These are phyloP conservation scores for Didymella keratinophila DNA, from an alignment of 2,329 filamentous ascomycete species.

Conservation along the genomic window DNA sequence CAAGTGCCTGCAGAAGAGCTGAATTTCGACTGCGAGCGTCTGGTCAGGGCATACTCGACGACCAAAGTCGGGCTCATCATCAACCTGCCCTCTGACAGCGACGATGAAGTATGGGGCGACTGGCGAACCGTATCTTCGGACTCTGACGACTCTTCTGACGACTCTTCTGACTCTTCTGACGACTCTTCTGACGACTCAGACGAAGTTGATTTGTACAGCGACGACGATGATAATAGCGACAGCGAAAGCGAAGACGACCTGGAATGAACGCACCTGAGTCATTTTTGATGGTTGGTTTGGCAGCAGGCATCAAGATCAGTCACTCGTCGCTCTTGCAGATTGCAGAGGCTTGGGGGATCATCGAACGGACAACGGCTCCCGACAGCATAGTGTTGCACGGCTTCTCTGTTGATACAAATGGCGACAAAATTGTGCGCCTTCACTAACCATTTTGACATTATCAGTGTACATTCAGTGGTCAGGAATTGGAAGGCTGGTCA, in stretches of 20 bases:
- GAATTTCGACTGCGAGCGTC: conserved; percentile 24
- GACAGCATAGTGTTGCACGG: too few species aligned
- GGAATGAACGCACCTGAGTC: too few species aligned
- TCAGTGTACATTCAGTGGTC: too few species aligned
- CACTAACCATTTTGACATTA: too few species aligned
- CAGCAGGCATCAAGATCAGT: too few species aligned
- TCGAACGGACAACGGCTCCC: too few species aligned
- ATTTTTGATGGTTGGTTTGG: too few species aligned
- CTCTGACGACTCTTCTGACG: conserved; percentile 21
- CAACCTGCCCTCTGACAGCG: conserved; percentile 15
- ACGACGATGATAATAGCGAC: neutral
- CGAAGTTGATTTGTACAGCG: conserved; percentile 28
- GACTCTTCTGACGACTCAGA: conserved; percentile 30
- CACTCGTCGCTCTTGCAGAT: too few species aligned
- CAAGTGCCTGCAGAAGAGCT: conserved; percentile 7
- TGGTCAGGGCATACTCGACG: conserved; percentile 15
- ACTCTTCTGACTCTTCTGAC: conserved; percentile 13
- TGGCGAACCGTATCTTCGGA: conserved; percentile 17
- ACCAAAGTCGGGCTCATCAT: conserved; percentile 19
- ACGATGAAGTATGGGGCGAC: conserved; percentile 11
- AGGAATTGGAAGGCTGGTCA: too few species aligned
- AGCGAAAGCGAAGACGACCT: neutral
- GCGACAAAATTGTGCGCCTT: too few species aligned
- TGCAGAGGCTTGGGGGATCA: too few species aligned
- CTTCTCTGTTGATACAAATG: too few species aligned